Evolutionary conservation across 495 filamentous ascomycete genomes (phyloP), one percentile per base, ranked within the genome.

Genomic region (Penicillium parvum): DNA sequence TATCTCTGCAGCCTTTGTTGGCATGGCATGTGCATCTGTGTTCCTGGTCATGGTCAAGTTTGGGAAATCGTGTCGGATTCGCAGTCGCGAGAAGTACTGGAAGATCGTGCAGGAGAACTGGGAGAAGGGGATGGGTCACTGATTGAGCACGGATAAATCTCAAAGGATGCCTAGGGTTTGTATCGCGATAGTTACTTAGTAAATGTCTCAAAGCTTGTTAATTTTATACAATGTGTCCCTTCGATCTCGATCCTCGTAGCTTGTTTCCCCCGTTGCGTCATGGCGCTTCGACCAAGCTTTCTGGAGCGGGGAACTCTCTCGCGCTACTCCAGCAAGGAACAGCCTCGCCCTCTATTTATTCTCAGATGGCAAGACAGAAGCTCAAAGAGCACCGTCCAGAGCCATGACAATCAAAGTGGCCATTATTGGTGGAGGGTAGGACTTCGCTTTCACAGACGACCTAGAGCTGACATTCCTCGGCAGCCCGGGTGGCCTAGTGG

Each of bases 1-100:
- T 40, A 68, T 85, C 17, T 74, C 73, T 2, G 80, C 77, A 2
- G 80, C 76, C 0, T 82, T 83, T 53, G 67, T 77, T 4, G 78
- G 74, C 0, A 53, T 84, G 57, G 73, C 74, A 6, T 75, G 75
- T 34, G 69, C 71, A 2, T 52, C 63, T 6, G 71, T 74, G 5
- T 79, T 82, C 45, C 50, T 80, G 4, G 37, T 78, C 8, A 76
- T 83, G 66, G 67, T 82, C 23, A 68, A 66, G 40, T 82, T 62
- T 45, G 80, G 81, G 9, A 73, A 73, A 53, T 41, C 37, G 15
- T 65, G 57, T 37, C 61, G 69, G 2, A 48, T 55, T n/a, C 58
- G 52, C n/a, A 65, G 58, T 35, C 64, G 61, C 8, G 63, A 66
- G 47, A 66, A 53, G 38, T 73, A 73, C 41, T 70, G 69, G 68